Conservation (phyloP, 2,329 filamentous ascomycete species). For the Xylaria sp. region DNA sequence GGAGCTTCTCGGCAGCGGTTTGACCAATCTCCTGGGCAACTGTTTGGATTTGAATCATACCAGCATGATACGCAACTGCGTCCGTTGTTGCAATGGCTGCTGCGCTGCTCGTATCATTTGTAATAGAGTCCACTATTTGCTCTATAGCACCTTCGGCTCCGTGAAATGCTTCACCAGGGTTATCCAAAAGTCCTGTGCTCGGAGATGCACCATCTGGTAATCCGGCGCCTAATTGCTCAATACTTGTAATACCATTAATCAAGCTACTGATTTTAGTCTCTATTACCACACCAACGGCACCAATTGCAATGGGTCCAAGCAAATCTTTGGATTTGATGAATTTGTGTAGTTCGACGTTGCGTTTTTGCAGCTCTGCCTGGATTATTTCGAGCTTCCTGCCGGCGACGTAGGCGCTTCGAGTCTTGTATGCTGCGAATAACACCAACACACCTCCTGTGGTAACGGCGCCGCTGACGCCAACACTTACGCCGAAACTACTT, state of each 20-base stretch:
- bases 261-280: conserved; percentile 7
- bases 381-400: conserved; percentile 15
- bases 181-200: conserved; percentile 14
- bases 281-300: neutral
- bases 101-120: neutral
- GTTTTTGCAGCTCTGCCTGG: conserved; percentile 9
- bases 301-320: conserved; percentile 6
- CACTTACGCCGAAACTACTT: conserved; percentile 6
- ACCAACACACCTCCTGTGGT: conserved; percentile 13
- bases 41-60: conserved; percentile 9
- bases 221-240: conserved; percentile 15
- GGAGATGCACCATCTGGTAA: neutral
- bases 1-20: conserved; percentile 4
- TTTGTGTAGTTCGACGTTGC: conserved; percentile 18
- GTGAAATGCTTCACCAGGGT: neutral
- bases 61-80: conserved; percentile 10
- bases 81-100: conserved; percentile 1
- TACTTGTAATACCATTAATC: conserved; percentile 12
- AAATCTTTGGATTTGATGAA: conserved; percentile 16
- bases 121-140: conserved; percentile 8
- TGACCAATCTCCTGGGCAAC: conserved; percentile 10
- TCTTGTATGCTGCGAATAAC: conserved; percentile 17
- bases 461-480: conserved; percentile 1
- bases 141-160: conserved; percentile 4
- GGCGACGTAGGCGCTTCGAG: conserved; percentile 15